Percentiles rank a stretch among this genome's conserved stretches.
phyloP scores from a whole-genome alignment of 2,329 filamentous ascomycete species.

The Hypoxylon sp. region DNA sequence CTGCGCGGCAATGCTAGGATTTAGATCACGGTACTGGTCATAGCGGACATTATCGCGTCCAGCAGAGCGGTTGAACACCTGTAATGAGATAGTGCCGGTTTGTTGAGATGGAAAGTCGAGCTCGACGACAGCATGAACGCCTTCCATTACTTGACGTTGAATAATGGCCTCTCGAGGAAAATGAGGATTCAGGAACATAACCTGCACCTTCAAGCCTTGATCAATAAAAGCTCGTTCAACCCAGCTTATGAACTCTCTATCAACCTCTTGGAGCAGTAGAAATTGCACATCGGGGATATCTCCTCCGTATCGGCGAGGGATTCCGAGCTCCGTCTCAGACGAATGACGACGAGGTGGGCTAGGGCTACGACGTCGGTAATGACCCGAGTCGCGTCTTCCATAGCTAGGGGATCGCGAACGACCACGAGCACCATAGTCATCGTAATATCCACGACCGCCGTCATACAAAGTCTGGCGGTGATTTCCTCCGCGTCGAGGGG shows the following conservation, averaged over 20 bases:
- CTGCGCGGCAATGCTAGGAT: constrained; percentile 83
- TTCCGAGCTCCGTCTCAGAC: constrained; percentile 72
- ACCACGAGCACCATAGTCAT: constrained; percentile 64
- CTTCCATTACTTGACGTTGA: constrained; percentile 87
- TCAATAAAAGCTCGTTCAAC: constrained; percentile 82
- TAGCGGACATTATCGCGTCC: constrained; percentile 84
- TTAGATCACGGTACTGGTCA: constrained; percentile 88
- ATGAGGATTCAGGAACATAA: constrained; percentile 83
- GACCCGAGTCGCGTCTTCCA: constrained; percentile 61
- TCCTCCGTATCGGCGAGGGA: constrained; percentile 79
- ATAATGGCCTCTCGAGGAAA: constrained; percentile 85
- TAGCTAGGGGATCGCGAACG: constrained; percentile 78
- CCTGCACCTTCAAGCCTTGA: constrained; percentile 80
- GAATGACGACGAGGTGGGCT: constrained; percentile 72
- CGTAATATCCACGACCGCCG: constrained; percentile 60
- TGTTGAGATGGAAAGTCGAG: constrained; percentile 79
- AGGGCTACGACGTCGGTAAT: constrained; percentile 78
- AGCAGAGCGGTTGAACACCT: constrained; percentile 85
- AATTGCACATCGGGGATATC: constrained; percentile 93
- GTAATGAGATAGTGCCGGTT: constrained; percentile 81
- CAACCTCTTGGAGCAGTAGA: constrained; percentile 83
- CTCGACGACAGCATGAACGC: constrained; percentile 87
- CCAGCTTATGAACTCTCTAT: constrained; percentile 85
- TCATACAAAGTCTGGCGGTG: constrained; percentile 56
- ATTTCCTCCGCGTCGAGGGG: constrained; percentile 53